Evolutionary conservation across 129 eudicot genomes (phyloP).

Genomic region (Daucus carota): DH1_v3.0 NC_030381.2:48918501-48919000

Average conservation of each 20-base stretch:
- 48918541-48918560: not conserved
- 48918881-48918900: not conserved
- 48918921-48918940: not conserved
- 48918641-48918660: not conserved
- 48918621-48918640: not conserved
- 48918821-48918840: constrained; percentile 3
- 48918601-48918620: not conserved
- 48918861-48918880: not conserved
- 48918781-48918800: not conserved
- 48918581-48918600: not conserved
- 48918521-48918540: not conserved
- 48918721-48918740: not conserved
- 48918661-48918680: constrained; percentile 13
- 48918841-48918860: constrained; percentile 9
- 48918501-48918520: not conserved
- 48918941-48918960: not conserved
- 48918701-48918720: not conserved
- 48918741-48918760: not conserved
- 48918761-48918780: not conserved
- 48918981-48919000: not conserved
- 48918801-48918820: not conserved
- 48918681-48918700: not conserved
- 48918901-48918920: not conserved
- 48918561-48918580: not conserved
- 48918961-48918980: not conserved